Evolutionary conservation across 306 rosid species (phyloP), one percentile per base, ranked within the genome.

Genomic region (Neltuma alba): DNA sequence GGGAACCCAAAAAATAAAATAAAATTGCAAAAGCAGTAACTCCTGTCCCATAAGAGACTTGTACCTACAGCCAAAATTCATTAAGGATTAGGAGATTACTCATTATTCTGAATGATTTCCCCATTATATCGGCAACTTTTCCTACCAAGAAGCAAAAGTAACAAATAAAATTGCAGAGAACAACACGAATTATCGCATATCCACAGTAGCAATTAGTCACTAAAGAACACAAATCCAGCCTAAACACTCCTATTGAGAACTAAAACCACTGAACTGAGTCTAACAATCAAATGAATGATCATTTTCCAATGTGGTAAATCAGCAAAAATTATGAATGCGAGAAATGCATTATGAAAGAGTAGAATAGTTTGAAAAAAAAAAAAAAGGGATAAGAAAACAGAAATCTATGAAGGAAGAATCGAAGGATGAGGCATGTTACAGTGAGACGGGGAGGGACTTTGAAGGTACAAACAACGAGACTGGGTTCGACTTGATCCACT

Each of bases 401-500:
- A 14, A 66, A 25, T 5, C 42, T 40, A 47, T 6, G 36, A 0
- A 54, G 6, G 9, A 3, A 48, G 1, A 25, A 27, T 58, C 14
- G 54, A 0, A 37, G 69, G 81, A 15, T 31, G 4, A 52, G 63
- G 31, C 1, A 27, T 18, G 73, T 79, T 85, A 92, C 95, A 15
- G 82, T 68, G 88, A 89, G 91, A 57, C 97, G 93, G 50, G 89
- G 88, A 20, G 97, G 97, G 72, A 94, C 91, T 66, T 76, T 91
- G 90, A 91, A 86, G 10, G 88, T 47, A 38, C 97, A 94, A 5
- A 86, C 63, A 48, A 94, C 78, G 72, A 88, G 50, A 30, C 92
- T 93, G 58, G 94, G 92, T 79, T 92, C 87, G 82, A 91, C 86
- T 52, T 89, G 91, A 83, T 92, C 87, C 10, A 94, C 91, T 75